Conservation (phyloP, 2,329 filamentous ascomycete species). For the Penicillium frequentans region DNA sequence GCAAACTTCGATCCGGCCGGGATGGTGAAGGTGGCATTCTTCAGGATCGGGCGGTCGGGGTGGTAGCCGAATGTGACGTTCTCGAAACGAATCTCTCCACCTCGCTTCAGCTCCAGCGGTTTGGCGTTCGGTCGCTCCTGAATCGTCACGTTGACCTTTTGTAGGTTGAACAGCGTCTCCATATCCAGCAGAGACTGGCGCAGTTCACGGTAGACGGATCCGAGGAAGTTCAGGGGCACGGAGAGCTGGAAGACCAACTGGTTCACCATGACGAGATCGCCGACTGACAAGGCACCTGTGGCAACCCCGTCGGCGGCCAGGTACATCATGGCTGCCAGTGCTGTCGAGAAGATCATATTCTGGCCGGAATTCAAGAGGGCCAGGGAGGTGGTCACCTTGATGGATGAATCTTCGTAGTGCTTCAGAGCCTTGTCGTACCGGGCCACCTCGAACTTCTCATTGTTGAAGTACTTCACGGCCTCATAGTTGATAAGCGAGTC, state of each 20-base stretch:
- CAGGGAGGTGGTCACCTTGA: slow-evolving; percentile 93
- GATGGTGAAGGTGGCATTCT: slow-evolving; percentile 81
- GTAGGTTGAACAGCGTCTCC: slow-evolving; percentile 96
- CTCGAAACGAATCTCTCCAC: slow-evolving; percentile 90
- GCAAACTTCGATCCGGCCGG: slow-evolving; percentile 95
- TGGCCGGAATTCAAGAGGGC: slow-evolving; percentile 93
- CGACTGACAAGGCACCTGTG: slow-evolving; percentile 77
- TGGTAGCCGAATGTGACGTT: slow-evolving; percentile 95
- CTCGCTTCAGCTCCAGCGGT: slow-evolving; percentile 68
- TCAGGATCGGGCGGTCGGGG: slow-evolving; percentile 80
- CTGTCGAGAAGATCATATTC: slow-evolving; percentile 94
- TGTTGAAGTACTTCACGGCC: slow-evolving; percentile 99
- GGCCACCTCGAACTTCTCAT: slow-evolving; percentile 89
- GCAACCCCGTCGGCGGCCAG: slow-evolving; percentile 88
- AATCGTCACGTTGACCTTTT: slow-evolving; percentile 91
- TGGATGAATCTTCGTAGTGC: slow-evolving; percentile 88
- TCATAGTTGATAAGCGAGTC: slow-evolving; percentile 99
- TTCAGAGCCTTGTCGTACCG: slow-evolving; percentile 86
- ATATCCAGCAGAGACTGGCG: slow-evolving; percentile 94
- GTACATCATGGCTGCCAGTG: slow-evolving; percentile 97
- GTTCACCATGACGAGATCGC: slow-evolving; percentile 97
- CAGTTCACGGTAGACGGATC: slow-evolving; percentile 95
- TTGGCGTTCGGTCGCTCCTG: slow-evolving; percentile 74
- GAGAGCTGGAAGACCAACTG: slow-evolving; percentile 98
- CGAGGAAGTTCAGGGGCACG: slow-evolving; percentile 93